Evolutionary conservation across 768 basidiomycete species (phyloP), one percentile per base, ranked within the genome.

Genomic region (Mycena rebaudengoi): DNA sequence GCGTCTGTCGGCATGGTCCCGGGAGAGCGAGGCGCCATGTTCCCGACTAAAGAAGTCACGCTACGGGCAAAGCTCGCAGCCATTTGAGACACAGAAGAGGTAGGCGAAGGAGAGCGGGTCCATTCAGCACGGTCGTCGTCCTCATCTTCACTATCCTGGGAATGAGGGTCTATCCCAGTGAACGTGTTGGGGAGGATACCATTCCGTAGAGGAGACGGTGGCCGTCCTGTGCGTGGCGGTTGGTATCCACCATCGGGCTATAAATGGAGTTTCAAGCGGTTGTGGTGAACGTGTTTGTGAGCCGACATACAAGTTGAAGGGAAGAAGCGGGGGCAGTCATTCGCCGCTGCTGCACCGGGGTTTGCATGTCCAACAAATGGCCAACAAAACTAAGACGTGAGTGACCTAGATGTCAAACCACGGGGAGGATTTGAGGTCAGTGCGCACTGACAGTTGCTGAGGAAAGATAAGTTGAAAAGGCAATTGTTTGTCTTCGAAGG

Each of bases 61-160:
- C 88, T 85, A 64, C 92, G 89, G 7, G 91, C 91, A 59, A 94
- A 83, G 75, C 83, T 90, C 16, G 90, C 83, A 40, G 92, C 92
- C 62, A 93, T 84, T 69, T 88, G 83, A 30, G 90, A 86, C 12
- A 93, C 86, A 16, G 92, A 92, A 1, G 92, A 86, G 3, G 88
- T 77, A 1, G 89, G 88, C 0, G 89, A 90, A 13, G 86, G 85
- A 0, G 90, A 85, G 39, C 80, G 79, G 23, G 57, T 21, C 73
- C 79, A 78, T 46, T 71, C 72, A 37, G 75, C 79, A 39, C 68
- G 64, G 52, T 79, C 80, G 60, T 78, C 80, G 16, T 78, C 80
- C 16, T 80, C 79, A 44, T 77, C 74, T 20, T 79, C 79, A 21
- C 80, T 77, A 40, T 82, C 76, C 83, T 37, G 83, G 81, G 40